These are phyloP conservation scores for Brassica incana DNA, from an alignment of 345 rosid genomes.

Conservation along the genomic window DNA sequence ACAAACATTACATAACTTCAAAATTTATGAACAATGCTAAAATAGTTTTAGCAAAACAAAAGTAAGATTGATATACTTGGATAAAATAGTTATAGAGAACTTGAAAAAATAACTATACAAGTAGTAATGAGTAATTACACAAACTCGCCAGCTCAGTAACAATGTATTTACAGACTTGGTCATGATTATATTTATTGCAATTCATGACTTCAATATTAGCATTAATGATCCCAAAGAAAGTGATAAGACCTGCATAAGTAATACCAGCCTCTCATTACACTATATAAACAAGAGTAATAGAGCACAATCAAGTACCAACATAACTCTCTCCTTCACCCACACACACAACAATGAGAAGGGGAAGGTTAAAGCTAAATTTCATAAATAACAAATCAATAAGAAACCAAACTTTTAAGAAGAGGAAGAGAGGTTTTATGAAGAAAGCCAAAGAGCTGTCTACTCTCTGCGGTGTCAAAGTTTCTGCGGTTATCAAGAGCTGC, in stretches of 20 bases:
- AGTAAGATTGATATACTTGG: background rate
- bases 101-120: background rate
- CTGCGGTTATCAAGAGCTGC: background rate
- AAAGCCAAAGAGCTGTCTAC: background rate
- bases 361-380: background rate
- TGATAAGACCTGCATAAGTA: background rate
- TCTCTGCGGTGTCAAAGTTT: conserved; percentile 10
- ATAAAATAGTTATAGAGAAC: background rate
- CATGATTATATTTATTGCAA: background rate
- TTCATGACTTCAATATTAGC: background rate
- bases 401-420: background rate
- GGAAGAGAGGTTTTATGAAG: background rate
- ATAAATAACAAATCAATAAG: background rate
- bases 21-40: background rate
- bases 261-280: background rate
- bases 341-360: background rate
- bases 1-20: background rate
- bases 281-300: conserved; percentile 1
- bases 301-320: background rate
- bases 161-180: background rate
- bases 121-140: background rate
- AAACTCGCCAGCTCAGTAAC: background rate
- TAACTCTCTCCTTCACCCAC: background rate
- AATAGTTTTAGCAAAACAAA: background rate
- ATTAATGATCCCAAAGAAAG: background rate